These are phyloP conservation scores for Leptodermis oblonga DNA, from an alignment of 257 asterid genomes.

Conservation along the genomic window DNA sequence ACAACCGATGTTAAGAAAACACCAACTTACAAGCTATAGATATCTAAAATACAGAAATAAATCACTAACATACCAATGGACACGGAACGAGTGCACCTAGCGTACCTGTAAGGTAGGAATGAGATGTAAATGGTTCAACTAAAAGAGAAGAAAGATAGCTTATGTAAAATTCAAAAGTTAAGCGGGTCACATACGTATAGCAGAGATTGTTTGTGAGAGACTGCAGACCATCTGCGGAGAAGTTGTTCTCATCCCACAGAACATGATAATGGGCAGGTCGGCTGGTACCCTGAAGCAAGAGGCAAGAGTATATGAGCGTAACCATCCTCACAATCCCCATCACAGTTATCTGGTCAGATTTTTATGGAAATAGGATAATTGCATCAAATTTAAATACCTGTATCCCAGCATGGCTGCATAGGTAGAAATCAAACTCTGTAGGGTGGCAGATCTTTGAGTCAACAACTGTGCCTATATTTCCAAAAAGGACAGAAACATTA, in stretches of 20 bases:
- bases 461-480: slow-evolving; percentile 76
- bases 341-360: neutral
- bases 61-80: slow-evolving; percentile 65
- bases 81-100: slow-evolving; percentile 91
- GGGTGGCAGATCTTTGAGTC: slow-evolving; percentile 96
- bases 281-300: slow-evolving; percentile 61
- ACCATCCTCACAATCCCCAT: too few relatives aligned
- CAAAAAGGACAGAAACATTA: neutral
- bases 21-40: neutral
- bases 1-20: neutral
- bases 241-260: slow-evolving; percentile 90
- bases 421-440: slow-evolving; percentile 90
- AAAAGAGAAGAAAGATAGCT: neutral
- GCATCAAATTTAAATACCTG: slow-evolving; percentile 36
- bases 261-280: slow-evolving; percentile 98
- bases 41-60: neutral
- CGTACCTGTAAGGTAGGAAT: slow-evolving; percentile 48
- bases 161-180: neutral
- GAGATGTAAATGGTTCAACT: neutral
- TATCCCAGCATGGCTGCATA: slow-evolving; percentile 98
- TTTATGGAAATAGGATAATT: neutral
- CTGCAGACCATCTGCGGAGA: slow-evolving; percentile 80
- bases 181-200: slow-evolving; percentile 53
- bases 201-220: slow-evolving; percentile 82
- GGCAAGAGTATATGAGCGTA: neutral